Base-by-base conservation (phyloP, 345 rosid species). In the Psidium friedrichsthalianum region DNA sequence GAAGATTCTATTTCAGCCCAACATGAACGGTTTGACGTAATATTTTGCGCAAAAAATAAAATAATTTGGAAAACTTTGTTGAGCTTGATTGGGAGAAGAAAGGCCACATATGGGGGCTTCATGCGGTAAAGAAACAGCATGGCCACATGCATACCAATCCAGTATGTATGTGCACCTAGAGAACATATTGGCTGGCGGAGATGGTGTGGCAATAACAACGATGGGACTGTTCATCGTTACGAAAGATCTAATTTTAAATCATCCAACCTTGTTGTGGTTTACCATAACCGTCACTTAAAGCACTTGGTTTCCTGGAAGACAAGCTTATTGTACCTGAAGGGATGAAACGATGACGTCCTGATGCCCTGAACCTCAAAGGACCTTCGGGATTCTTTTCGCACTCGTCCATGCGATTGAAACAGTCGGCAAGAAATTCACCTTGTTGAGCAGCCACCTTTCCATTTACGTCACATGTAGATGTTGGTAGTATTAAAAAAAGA, bases 301-400 rank as follows among this genome's bases (percentile, higher is more conserved):
- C 76, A 64, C 11, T 29, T 15, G 74, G 32, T 29, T 64, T 64
- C 20, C 42, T 16, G 22, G 6, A 29, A 29, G 25, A 69, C 25
- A 36, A 55, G 84, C 56, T 44, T 52, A 53, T 86, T 58, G 78
- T 90, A 91, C 94, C 96, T 92, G 74, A 96, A 96, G 20, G 99
- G 98, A 82, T 81, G 95, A 85, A 96, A 69, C 94, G 87, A 84
- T 94, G 98, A 53, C 93, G 90, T 24, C 99, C 98, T 11, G 87
- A 52, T 87, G 91, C 97, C 89, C 95, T 89, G 86, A 96, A 93
- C 86, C 98, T 89, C 59, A 93, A 82, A 84, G 98, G 99, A 32
- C 99, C 99, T 86, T 96, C 95, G 24, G 97, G 97, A 81, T 92
- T 18, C 88, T 89, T 88, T 86, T 92, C 95, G 25, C 96, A 91